Evolutionary conservation across 2,329 filamentous ascomycete species (phyloP).

Genomic region (Ceratocystis smalleyi): DNA sequence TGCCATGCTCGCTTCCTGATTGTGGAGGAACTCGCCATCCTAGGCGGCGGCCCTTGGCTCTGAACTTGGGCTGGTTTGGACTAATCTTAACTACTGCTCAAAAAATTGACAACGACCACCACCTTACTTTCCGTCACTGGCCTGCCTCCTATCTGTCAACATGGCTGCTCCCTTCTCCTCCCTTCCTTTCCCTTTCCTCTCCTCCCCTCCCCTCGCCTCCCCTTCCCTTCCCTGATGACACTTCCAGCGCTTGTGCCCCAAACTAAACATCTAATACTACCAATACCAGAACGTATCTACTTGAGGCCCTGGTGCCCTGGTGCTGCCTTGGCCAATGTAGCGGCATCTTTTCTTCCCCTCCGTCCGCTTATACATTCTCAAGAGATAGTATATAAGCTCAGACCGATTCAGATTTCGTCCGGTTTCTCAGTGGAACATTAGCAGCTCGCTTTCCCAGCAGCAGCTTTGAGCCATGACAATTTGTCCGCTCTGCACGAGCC

Average conservation of each 20-base stretch:
- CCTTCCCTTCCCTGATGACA: not conserved
- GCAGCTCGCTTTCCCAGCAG: not conserved
- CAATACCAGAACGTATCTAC: too few species aligned
- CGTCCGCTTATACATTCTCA: too few species aligned
- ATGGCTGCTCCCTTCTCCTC: not conserved
- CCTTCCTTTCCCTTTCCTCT: not conserved
- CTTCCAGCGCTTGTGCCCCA: not conserved
- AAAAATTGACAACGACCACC: not conserved
- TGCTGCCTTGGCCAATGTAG: too few species aligned
- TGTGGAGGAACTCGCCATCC: not conserved
- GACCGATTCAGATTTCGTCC: too few species aligned
- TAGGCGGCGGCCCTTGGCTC: not conserved
- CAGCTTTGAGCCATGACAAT: not conserved
- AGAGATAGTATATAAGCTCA: too few species aligned
- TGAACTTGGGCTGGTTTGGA: not conserved
- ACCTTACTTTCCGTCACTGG: not conserved
- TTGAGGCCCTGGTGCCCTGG: too few species aligned
- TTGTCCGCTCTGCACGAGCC: not conserved
- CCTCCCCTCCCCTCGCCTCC: not conserved
- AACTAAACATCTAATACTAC: not conserved
- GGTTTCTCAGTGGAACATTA: not conserved
- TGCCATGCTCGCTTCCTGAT: not conserved
- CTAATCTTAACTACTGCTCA: not conserved
- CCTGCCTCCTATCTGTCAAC: not conserved
- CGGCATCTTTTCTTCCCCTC: too few species aligned